Evolutionary conservation across 2,329 filamentous ascomycete genomes (phyloP), one percentile per base, ranked within the genome.

Genomic region (Fusarium xylarioides): DNA sequence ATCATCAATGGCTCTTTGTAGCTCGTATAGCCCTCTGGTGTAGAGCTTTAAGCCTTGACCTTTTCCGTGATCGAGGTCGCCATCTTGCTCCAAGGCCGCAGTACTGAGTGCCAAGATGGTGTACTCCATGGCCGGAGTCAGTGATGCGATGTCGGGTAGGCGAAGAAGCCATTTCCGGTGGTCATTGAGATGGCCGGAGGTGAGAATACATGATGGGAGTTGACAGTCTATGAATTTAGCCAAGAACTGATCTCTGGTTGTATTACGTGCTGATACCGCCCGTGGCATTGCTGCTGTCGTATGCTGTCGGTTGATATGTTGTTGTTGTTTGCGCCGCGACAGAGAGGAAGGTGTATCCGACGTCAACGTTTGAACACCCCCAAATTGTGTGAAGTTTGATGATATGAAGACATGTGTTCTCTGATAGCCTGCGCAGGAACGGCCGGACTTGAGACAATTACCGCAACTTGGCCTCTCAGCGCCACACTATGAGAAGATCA

Each of bases 331-430:
- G 10, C 8, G 19, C 11, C 3, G 15, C 1, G 5, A 6, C 6
- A 6, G 4, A 11, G 15, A 5, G 10, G 10, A 7, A 10, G 19
- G 14, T 7, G 21, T 11, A 7, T 18, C 4, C 4, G 5, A 7
- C 0, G 30, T 19, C 4, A 0, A 1, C 2, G 3, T 0, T 23
- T 7, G 3, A 1, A 2, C 5, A 23, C 1, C 2, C 11, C 8
- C 1, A 4, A 30, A 14, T 5, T 23, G 3, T 11, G 30, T 16
- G 26, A 26, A 58, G 4, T 21, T 4, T 0, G 34, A 59, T 2
- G 28, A 8, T 4, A 59, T 11, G 2, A 59, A 59, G 3, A 19
- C 4, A 1, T 37, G 34, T 11, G 18, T 30, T 15, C 3, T 40
- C 15, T 59, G 23, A 10, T 59, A 59, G 4, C 56, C 56, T 10